Base-by-base conservation (phyloP, 2,329 filamentous ascomycete species). In the Arachnomyces sp. region DNA sequence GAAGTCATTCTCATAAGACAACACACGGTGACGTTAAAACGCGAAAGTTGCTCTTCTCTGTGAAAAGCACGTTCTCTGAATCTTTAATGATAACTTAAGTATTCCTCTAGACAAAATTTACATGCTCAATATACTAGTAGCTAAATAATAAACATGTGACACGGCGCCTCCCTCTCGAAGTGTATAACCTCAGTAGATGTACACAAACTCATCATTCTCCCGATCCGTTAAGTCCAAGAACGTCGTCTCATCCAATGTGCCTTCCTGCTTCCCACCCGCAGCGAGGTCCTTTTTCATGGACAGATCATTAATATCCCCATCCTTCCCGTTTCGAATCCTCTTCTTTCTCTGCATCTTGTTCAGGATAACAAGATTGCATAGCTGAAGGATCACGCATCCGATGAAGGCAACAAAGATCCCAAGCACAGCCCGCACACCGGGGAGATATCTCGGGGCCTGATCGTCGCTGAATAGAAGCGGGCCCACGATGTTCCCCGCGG, bases 191-290 rank as follows among this genome's bases (percentile, higher is more conserved):
- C 30, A 78, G 50, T 78, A 78, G 34, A 79, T 69, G 57, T 77
- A 82, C 12, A 81, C 70, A 60, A 84, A 84, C 51, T 84, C 78
- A 42, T 84, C 78, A 49, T 84, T 84, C 62, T 78, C 63, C 14
- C 72, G 60, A 56, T 84, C 80, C 1, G 80, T 82, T 48, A 82
- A 49, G 59, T 84, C 80, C 47, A 74, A 55, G 36, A 76, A 73
- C 0, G 71, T 73, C 34, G 73, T 68, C 12, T 72, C 66, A 4
- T 74, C 74, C 14, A 74, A 42, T 1, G 28, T 11, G 15, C 7
- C 5, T 6, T 17, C 32, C 28, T 13, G 7, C 16, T 53, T 52
- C 25, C 28, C 38, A 2, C 14, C 37, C 41, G 6, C 46, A 5
- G 39, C 46, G 12, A 42, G 45, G 3, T 49, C 51, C 13, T 45